Base-by-base conservation (phyloP, 75 land plant species). In the Pseudotsuga menziesii region DNA sequence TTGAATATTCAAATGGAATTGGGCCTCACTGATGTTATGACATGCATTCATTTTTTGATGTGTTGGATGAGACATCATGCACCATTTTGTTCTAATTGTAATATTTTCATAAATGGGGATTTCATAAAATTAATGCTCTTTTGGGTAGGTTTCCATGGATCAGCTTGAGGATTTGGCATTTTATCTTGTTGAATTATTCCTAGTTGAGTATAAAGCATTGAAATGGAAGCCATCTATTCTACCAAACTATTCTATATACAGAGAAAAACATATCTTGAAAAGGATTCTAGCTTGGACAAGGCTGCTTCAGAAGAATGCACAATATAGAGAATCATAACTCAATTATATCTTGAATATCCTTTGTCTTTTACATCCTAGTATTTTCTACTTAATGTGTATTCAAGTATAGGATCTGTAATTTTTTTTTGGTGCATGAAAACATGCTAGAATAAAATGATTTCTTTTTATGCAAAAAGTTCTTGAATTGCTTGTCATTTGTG, bases 151-250 rank as follows among this genome's bases (percentile, higher is more conserved):
- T 48, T 48, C 11, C 52, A 8, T 48, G 52, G 52, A 48, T 23
- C 90, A 95, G 92, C 82, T 93, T 64, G 91, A 95, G 78, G 77
- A 84, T 72, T 77, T 93, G n/a, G 80, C 96, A 2, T 93, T 90
- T 82, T 95, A 79, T 84, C 78, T 93, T 36, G 82, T 91, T 36
- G 98, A 95, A 84, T 80, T 95, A 26, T 89, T 94, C 78, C 83
- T 93, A 41, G 87, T 88, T 25, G 89, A 93, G 79, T 93, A 91
- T 73, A 80, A 88, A 62, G 83, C 88, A 77, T 59, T 93, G 63
- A 84, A 85, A 56, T 93, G 61, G 74, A 81, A 83, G 61, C 87
- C 98, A 3, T 95, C 98, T 15, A 44, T 88, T 74, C 78, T 95
- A 5, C 85, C 89, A 55, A 93, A 96, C 56, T 80, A 96, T 14